Percentiles rank a stretch among this genome's conserved stretches.
These are phyloP conservation scores for Eimeria acervulina DNA, from an alignment of 169 alveolate genomes.

Conservation along the genomic window DNA sequence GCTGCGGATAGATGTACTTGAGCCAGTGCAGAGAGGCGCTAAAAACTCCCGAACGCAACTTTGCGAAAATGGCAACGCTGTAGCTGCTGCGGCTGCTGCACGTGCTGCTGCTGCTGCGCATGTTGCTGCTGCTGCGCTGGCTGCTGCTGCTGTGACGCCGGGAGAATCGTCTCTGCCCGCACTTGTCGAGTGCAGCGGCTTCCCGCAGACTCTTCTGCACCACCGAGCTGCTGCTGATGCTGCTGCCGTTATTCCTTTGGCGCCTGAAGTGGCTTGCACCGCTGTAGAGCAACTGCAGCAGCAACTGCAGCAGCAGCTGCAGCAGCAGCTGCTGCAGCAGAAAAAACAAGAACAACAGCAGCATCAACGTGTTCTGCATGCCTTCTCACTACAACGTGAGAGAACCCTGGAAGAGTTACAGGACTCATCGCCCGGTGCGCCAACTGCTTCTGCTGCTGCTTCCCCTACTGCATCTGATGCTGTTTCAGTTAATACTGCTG, in stretches of 20 bases:
- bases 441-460: neutral
- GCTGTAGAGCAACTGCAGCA: neutral
- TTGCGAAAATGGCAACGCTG: neutral
- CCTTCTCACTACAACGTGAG: neutral
- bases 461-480: neutral
- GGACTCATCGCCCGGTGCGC: neutral
- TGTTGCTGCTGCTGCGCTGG: conserved; percentile 1
- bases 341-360: neutral
- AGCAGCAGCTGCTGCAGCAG: conserved; percentile 12
- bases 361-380: neutral
- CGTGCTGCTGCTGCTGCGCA: conserved; percentile 15
- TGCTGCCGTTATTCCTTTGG: conserved; percentile 10
- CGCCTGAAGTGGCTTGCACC: neutral
- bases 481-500: neutral
- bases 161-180: neutral
- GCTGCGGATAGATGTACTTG: neutral
- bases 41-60: neutral
- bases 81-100: conserved; percentile 1
- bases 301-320: conserved; percentile 4
- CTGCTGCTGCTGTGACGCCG: neutral
- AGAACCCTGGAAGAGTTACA: neutral
- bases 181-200: neutral
- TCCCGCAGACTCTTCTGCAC: neutral
- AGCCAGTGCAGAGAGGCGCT: neutral
- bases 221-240: neutral